These are phyloP conservation scores for Pseudopithomyces chartarum DNA, from an alignment of 2,329 filamentous ascomycete genomes.

Conservation along the genomic window DNA sequence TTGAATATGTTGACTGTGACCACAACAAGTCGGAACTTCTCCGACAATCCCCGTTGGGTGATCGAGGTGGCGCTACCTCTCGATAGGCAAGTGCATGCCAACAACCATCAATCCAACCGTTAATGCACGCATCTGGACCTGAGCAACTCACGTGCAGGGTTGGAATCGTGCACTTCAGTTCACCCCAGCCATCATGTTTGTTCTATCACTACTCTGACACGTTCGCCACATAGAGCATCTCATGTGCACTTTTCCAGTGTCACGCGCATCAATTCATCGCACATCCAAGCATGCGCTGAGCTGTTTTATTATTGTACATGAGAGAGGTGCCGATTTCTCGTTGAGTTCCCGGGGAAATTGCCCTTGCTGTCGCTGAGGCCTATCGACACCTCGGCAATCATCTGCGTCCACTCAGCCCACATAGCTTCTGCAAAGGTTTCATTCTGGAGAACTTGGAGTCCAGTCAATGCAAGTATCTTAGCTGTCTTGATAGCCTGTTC, in stretches of 20 bases:
- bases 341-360: neutral
- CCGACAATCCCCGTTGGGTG: neutral
- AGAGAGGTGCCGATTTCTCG: neutral
- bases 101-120: too few relatives aligned
- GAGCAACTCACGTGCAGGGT: too few relatives aligned
- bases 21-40: neutral
- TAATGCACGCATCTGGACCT: too few relatives aligned
- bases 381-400: slow-evolving; percentile 9
- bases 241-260: too few relatives aligned
- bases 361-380: neutral
- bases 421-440: slow-evolving; percentile 10
- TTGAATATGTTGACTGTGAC: neutral
- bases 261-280: neutral
- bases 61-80: neutral
- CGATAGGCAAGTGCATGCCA: neutral
- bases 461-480: slow-evolving; percentile 15
- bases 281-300: neutral
- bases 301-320: neutral
- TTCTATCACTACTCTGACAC: too few relatives aligned
- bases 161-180: too few relatives aligned
- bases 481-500: slow-evolving; percentile 13
- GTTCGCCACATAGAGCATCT: too few relatives aligned
- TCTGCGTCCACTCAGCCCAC: slow-evolving; percentile 12
- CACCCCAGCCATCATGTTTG: too few relatives aligned
- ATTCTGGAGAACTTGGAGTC: slow-evolving; percentile 11